These are phyloP conservation scores for Entomortierella chlamydospora DNA, from an alignment of 192 early-diverging fungal species.

Conservation along the genomic window DNA sequence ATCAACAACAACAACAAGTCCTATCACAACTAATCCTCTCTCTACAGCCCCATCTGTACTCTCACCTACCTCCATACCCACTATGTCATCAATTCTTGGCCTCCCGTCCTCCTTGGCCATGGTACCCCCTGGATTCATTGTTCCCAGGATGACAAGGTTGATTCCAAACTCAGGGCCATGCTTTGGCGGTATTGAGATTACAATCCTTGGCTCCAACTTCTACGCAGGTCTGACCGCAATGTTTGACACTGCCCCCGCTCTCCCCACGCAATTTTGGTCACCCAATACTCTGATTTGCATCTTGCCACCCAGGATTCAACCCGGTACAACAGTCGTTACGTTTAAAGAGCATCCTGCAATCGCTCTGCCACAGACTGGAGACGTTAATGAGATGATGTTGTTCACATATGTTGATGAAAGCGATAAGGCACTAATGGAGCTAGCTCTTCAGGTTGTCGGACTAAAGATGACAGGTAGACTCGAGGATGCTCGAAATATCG, in stretches of 20 bases:
- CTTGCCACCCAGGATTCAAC: conserved; percentile 78
- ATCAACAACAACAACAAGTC: conserved; percentile 5
- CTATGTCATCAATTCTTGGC: conserved; percentile 23
- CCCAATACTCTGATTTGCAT: conserved; percentile 84
- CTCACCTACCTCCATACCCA: conserved; percentile 38
- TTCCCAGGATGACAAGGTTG: conserved; percentile 74
- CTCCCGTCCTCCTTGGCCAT: conserved; percentile 32
- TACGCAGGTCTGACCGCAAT: conserved; percentile 72
- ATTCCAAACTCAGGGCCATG: conserved; percentile 88
- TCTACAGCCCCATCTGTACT: conserved; percentile 9
- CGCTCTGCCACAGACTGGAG: conserved; percentile 31
- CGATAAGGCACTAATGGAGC: conserved; percentile 90
- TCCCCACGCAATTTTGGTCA: conserved; percentile 82
- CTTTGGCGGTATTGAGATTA: conserved; percentile 87
- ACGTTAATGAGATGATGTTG: conserved; percentile 33
- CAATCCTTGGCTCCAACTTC: conserved; percentile 86
- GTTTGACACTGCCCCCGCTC: conserved; percentile 83
- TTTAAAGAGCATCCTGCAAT: conserved; percentile 65
- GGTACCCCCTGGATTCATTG: conserved; percentile 42
- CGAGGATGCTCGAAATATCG: conserved; percentile 80
- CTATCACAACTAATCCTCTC: conserved; percentile 24
- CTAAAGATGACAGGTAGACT: conserved; percentile 84
- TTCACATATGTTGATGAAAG: conserved; percentile 72
- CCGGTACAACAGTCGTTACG: conserved; percentile 78
- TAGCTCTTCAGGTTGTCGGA: conserved; percentile 90